Percentiles rank a stretch among this genome's conserved stretches.
Evolutionary conservation across 179 eudicot genomes (phyloP).

Genomic region (Patellifolia procumbens): DNA sequence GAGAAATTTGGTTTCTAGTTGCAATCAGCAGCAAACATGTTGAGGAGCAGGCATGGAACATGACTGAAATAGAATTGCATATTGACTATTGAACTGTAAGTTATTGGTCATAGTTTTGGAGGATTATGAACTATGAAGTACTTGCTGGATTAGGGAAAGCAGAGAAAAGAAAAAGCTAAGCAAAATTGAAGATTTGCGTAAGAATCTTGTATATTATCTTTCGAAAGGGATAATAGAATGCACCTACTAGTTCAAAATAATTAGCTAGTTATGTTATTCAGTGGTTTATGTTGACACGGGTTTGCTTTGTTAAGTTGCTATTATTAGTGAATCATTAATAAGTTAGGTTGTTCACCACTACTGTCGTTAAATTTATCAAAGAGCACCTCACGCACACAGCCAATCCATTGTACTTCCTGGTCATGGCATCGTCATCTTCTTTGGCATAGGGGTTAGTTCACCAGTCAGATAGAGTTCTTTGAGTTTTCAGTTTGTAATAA

Average conservation of each 20-base stretch:
- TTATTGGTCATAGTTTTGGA: constrained; percentile 1
- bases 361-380: no score
- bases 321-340: no score
- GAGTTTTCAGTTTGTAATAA: not conserved
- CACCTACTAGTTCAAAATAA: no score
- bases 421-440: constrained; percentile 4
- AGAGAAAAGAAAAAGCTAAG: not conserved
- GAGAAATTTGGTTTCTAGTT: not conserved
- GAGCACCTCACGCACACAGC: not conserved
- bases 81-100: constrained; percentile 4
- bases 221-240: not conserved
- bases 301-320: no score
- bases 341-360: no score
- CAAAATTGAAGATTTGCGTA: not conserved
- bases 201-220: not conserved
- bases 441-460: not conserved
- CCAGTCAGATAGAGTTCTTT: not conserved
- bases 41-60: not conserved
- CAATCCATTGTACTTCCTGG: not conserved
- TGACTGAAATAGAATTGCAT: not conserved
- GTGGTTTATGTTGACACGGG: no score
- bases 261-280: no score
- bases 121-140: not conserved
- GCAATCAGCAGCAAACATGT: not conserved
- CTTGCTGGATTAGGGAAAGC: not conserved